Evolutionary conservation across 2,329 filamentous ascomycete genomes (phyloP), one percentile per base, ranked within the genome.

Genomic region (Pseudodiploospora longispora): DNA sequence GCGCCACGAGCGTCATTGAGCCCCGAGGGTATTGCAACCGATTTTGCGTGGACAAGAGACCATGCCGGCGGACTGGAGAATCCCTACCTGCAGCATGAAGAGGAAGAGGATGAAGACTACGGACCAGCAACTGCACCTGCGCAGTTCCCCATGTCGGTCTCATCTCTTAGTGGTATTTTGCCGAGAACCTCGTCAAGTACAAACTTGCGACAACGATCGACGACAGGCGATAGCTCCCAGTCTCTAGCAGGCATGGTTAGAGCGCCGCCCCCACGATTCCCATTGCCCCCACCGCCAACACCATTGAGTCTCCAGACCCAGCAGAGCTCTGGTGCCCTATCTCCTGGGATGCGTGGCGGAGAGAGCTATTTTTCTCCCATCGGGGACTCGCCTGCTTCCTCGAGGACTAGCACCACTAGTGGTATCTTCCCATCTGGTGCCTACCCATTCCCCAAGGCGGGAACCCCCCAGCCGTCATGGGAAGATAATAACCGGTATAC

Each of bases 311-410:
- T 96, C 28, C 85, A 91, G 56, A 82, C 77, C 1, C 69, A 74
- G 50, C 42, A 9, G 40, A 51, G 57, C 12, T 55, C 58, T 12
- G 59, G 68, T 38, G 65, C 71, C 40, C 63, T 66, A 42, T 87
- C 85, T 10, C 84, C 87, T 1, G 70, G 72, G 28, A 71, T 78
- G 19, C 74, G 78, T 41, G 72, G 70, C 32, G 78, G 72, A n/a
- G 87, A 89, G 47, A 96, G 90, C 4, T 97, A 96, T 66, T 98
- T 98, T 64, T 97, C 91, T 1, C 93, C 93, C 0, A 76, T 83
- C 2, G 77, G 75, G 31, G 90, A 96, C 43, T 88, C 86, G 1
- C 86, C 87, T 7, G 80, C 81, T 36, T 87, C 84, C 10, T 83
- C 83, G 27, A 76, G 87, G 40, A 83, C 85, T 6, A 90, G 85